Conservation (phyloP, 2,329 filamentous ascomycete species). For the Exophiala mesophila region DNA sequence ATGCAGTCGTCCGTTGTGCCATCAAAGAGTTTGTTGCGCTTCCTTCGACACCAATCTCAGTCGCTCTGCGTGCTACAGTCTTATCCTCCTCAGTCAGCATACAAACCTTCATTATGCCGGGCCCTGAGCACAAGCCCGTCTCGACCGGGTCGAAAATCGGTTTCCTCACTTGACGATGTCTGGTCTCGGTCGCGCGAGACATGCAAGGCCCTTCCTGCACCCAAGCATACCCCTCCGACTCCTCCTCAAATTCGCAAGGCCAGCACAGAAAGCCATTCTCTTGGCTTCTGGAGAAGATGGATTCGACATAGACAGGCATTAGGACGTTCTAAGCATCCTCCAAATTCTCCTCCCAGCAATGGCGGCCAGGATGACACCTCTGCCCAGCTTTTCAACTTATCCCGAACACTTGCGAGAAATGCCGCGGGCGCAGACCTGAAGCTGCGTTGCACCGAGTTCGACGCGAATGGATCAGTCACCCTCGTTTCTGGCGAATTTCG, state of each 20-base stretch:
- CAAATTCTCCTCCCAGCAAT: slow-evolving; percentile 8
- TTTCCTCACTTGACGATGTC: slow-evolving; percentile 15
- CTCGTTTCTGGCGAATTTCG: slow-evolving; percentile 94
- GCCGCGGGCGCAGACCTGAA: slow-evolving; percentile 74
- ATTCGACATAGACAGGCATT: slow-evolving; percentile 15
- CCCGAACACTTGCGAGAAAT: slow-evolving; percentile 49
- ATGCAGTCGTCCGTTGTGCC: slow-evolving; percentile 35
- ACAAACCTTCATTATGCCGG: slow-evolving; percentile 26
- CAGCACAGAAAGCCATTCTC: slow-evolving; percentile 19
- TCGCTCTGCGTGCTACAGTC: slow-evolving; percentile 35
- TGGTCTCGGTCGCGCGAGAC: slow-evolving; percentile 20
- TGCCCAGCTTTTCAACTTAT: slow-evolving; percentile 62
- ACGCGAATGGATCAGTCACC: slow-evolving; percentile 86
- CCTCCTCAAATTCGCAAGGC: slow-evolving; percentile 18
- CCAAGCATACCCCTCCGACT: slow-evolving; percentile 12
- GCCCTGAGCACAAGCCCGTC: slow-evolving; percentile 14
- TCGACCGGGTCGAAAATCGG: slow-evolving; percentile 5
- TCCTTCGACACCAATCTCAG: slow-evolving; percentile 67
- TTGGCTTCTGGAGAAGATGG: slow-evolving; percentile 21
- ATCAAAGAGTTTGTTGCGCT: slow-evolving; percentile 60
- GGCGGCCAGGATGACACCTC: slow-evolving; percentile 40
- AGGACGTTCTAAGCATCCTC: slow-evolving; percentile 7
- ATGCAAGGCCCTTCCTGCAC: slow-evolving; percentile 23
- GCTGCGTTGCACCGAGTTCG: slow-evolving; percentile 89
- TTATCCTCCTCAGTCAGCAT: neutral